Evolutionary conservation across 1,139 yeast genomes (phyloP), one percentile per base, ranked within the genome.

Genomic region (Scheffersomyces titani): DNA sequence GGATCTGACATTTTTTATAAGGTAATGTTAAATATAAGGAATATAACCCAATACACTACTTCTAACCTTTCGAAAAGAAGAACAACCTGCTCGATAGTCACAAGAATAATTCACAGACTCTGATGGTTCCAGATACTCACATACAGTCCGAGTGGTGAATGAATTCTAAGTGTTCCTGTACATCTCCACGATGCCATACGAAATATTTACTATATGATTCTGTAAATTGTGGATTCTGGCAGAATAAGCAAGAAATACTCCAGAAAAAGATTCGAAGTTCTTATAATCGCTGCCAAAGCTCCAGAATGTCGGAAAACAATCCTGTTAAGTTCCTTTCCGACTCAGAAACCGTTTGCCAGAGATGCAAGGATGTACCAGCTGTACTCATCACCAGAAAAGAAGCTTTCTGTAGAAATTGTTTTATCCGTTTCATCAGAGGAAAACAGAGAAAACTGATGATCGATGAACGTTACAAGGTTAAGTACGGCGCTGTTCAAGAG

Each of bases 371-470:
- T 0, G 75, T 70, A 3, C 62, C 63, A 0, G 84, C 90, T 0
- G 76, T 76, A 2, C 70, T 88, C 6, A 66, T 76, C 0, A 82
- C 93, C 2, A 75, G 97, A 61, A 89, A 88, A 62, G 97, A 92
- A 67, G 70, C 75, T 9, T 89, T 89, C 60, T 91, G 97, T 70
- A 69, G 77, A 50, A 66, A 67, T n/a, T 93, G 98, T 70, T 92
- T 91, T 63, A 69, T 83, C 36, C 77, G 87, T 59, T 92, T 91
- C 65, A 78, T 92, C 46, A 80, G 89, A 59, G 88, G 92, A 30
- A 92, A 92, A 68, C 93, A 90, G 70, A 79, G 97, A 60, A 89
- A 88, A 67, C 89, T 82, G 66, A 86, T 93, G 91, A 77, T 75
- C 48, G 82, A 81, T 61, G 93, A 89, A 30, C 83, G 79, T 55